These are phyloP conservation scores for Pharus latifolius DNA, from an alignment of 176 grass and related monocot genomes.

Conservation along the genomic window DNA sequence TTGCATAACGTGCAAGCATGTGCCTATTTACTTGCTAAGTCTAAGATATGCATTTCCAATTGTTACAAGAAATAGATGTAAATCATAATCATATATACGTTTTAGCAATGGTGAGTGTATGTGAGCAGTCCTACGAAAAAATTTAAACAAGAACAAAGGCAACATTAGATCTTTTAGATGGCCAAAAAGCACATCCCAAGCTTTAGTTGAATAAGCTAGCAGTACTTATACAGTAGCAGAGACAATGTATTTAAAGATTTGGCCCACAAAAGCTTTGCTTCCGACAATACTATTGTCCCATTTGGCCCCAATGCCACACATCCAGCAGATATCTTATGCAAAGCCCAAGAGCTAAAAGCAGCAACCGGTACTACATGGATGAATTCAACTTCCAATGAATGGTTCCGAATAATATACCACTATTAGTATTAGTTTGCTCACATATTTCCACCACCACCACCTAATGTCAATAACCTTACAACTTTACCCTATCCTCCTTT, in stretches of 20 bases:
- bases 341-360: neutral
- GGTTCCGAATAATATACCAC: too few relatives aligned
- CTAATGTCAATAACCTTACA: too few relatives aligned
- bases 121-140: neutral
- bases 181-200: neutral
- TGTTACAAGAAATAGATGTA: too few relatives aligned
- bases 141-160: neutral
- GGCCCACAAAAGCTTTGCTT: neutral
- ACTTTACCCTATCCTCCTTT: too few relatives aligned
- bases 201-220: neutral
- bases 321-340: neutral
- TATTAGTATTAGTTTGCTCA: too few relatives aligned
- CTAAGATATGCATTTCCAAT: neutral
- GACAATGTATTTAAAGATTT: neutral
- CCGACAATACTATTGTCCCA: too few relatives aligned
- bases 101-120: too few relatives aligned
- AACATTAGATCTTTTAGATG: neutral
- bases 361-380: neutral
- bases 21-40: too few relatives aligned
- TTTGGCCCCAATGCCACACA: neutral
- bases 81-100: too few relatives aligned
- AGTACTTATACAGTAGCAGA: neutral
- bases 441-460: too few relatives aligned
- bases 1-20: too few relatives aligned
- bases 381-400: neutral